Base-by-base conservation (phyloP, 495 filamentous ascomycete genomes). In the Aspergillus indologenus region DNA sequence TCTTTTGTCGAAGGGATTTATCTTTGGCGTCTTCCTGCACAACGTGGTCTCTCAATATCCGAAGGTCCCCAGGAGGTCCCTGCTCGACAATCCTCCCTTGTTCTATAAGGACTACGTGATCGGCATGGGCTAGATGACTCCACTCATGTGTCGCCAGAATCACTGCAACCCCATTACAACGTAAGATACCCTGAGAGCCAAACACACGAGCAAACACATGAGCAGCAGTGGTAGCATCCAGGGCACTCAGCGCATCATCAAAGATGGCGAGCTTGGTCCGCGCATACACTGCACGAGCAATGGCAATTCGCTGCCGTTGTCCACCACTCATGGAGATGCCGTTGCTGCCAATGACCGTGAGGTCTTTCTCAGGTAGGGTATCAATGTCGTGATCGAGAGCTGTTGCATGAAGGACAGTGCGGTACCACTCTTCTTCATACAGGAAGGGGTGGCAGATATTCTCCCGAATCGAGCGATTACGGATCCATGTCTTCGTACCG, bases 321-420 rank as follows among this genome's bases (percentile, higher is more conserved):
- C 90, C 90, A 44, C 90, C 91, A 48, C 87, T 91, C 6, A 94
- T 80, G 2, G 88, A 90, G 62, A 92, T 88, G 24, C 90, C 91
- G 26, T 87, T 81, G 66, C 90, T 89, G 20, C 91, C 91, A 65
- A 92, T 87, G 66, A 90, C 85, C 0, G 89, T 92, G 57, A 74
- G 63, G 61, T 95, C 91, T 17, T 87, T 82, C 59, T 86, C 76
- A 1, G 87, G 49, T 24, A 66, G 48, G 0, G 26, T 22, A 1
- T 45, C 49, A 17, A 78, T 50, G 58, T 76, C 72, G 0, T 61
- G 15, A 22, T 65, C 60, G 1, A 79, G 51, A 1, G 64, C 72
- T 34, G 72, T 75, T 7, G 68, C 55, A 17, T 63, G 34, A 3
- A 75, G 24, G 3, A 73, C 68, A 4, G 29, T 68, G 19, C 60